Evolutionary conservation across 2,329 filamentous ascomycete species (phyloP).

Genomic region (Westerdykella aurantiaca): DNA sequence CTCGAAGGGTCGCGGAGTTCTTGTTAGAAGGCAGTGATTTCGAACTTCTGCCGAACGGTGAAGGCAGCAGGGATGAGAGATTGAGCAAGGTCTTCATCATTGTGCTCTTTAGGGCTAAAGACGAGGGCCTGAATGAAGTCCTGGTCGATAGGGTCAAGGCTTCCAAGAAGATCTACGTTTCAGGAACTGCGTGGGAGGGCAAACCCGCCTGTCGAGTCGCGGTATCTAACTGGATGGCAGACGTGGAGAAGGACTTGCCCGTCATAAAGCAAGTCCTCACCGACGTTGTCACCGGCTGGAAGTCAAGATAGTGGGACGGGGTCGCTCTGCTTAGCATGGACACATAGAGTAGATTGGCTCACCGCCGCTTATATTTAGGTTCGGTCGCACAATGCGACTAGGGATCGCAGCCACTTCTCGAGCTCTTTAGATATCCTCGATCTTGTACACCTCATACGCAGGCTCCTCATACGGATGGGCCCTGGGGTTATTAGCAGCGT

Average conservation of each 20-base stretch:
- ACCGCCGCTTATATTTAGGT: no score
- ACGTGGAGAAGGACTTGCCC: conserved; percentile 60
- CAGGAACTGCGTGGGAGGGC: conserved; percentile 72
- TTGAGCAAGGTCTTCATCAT: conserved; percentile 59
- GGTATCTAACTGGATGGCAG: conserved; percentile 76
- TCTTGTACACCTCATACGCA: conserved; percentile 43
- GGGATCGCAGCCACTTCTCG: conserved; percentile 17
- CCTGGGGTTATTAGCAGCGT: conserved; percentile 17
- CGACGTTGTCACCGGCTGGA: conserved; percentile 18
- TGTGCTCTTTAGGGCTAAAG: conserved; percentile 70
- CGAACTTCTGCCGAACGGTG: conserved; percentile 55
- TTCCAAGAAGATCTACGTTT: conserved; percentile 71
- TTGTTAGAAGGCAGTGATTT: conserved; percentile 58
- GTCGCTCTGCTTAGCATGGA: background rate
- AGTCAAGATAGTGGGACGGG: background rate
- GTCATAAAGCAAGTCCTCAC: conserved; percentile 61
- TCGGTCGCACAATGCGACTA: no score
- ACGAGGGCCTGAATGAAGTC: conserved; percentile 56
- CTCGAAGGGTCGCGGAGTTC: conserved; percentile 60
- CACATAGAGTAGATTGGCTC: background rate
- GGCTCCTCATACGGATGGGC: conserved; percentile 44
- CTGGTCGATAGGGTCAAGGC: conserved; percentile 70
- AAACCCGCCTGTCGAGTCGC: conserved; percentile 73
- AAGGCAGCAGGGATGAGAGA: conserved; percentile 34
- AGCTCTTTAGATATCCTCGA: conserved; percentile 31